Evolutionary conservation across 352 stramenopile genomes (phyloP).

Genomic region (Albugo laibachii): DNA sequence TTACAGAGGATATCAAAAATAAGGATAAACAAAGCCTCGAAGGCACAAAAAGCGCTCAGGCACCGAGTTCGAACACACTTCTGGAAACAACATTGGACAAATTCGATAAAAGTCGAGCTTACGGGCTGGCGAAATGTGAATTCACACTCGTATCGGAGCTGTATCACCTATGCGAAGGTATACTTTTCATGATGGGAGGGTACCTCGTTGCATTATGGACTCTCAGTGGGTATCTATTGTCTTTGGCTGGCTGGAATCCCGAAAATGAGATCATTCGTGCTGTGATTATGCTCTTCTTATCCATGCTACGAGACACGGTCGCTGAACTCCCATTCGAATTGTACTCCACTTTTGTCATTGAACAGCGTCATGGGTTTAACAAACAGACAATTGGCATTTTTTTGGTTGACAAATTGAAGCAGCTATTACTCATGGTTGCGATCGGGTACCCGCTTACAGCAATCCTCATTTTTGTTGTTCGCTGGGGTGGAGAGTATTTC

Average conservation of each 20-base stretch:
- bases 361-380: conserved; percentile 95
- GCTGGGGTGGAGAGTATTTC: conserved; percentile 47
- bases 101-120: conserved; percentile 85
- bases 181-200: conserved; percentile 77
- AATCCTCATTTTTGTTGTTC: conserved; percentile 46
- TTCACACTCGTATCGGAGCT: conserved; percentile 83
- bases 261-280: conserved; percentile 74
- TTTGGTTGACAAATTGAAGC: conserved; percentile 90
- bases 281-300: conserved; percentile 48
- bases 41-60: not conserved
- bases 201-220: conserved; percentile 91
- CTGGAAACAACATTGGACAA: conserved; percentile 77
- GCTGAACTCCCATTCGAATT: conserved; percentile 42
- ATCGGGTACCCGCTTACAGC: conserved; percentile 52
- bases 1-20: conserved; percentile 8
- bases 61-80: conserved; percentile 14
- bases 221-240: conserved; percentile 34
- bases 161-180: conserved; percentile 73
- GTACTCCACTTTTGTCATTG: conserved; percentile 94
- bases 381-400: conserved; percentile 91
- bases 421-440: conserved; percentile 65
- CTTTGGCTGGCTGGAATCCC: conserved; percentile 25
- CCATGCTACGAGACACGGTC: conserved; percentile 34
- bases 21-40: conserved; percentile 9
- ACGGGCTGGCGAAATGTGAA: conserved; percentile 91